Percentiles rank a stretch among this genome's conserved stretches.
These are phyloP conservation scores for Malus sylvestris DNA, from an alignment of 306 rosid species.

Conservation along the genomic window DNA sequence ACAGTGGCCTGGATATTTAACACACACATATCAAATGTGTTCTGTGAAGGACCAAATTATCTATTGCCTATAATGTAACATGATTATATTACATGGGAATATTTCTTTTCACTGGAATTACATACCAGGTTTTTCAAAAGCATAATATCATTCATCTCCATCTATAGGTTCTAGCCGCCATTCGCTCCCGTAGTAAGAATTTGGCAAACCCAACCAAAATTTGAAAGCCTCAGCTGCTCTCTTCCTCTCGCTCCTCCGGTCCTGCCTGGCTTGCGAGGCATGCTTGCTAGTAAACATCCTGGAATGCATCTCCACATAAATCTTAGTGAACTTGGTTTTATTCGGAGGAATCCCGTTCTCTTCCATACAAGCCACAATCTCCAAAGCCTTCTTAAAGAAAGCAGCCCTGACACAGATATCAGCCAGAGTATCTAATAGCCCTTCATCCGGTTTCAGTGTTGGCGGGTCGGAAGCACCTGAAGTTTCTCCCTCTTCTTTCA, in stretches of 20 bases:
- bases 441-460: constrained; percentile 81
- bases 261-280: constrained; percentile 90
- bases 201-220: constrained; percentile 95
- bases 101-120: neutral
- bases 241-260: constrained; percentile 80
- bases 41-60: neutral
- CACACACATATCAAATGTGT: too few relatives aligned
- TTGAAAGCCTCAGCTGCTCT: constrained; percentile 98
- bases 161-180: constrained; percentile 76
- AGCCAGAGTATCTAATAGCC: constrained; percentile 77
- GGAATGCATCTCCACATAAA: constrained; percentile 98
- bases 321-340: constrained; percentile 82
- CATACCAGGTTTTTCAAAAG: neutral
- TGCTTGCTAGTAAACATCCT: constrained; percentile 97
- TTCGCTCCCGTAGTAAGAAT: constrained; percentile 93
- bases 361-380: constrained; percentile 98
- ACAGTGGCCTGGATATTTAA: too few relatives aligned
- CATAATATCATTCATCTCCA: constrained; percentile 45
- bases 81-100: neutral
- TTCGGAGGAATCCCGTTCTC: constrained; percentile 87
- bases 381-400: constrained; percentile 82
- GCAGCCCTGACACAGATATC: constrained; percentile 97
- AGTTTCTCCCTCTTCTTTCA: constrained; percentile 24
- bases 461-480: constrained; percentile 39
- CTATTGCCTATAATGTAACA: neutral